Percentiles rank a stretch among this genome's conserved stretches.
These are phyloP conservation scores for Metschnikowia aberdeeniae DNA, from an alignment of 805 yeast genomes.

Conservation along the genomic window DNA sequence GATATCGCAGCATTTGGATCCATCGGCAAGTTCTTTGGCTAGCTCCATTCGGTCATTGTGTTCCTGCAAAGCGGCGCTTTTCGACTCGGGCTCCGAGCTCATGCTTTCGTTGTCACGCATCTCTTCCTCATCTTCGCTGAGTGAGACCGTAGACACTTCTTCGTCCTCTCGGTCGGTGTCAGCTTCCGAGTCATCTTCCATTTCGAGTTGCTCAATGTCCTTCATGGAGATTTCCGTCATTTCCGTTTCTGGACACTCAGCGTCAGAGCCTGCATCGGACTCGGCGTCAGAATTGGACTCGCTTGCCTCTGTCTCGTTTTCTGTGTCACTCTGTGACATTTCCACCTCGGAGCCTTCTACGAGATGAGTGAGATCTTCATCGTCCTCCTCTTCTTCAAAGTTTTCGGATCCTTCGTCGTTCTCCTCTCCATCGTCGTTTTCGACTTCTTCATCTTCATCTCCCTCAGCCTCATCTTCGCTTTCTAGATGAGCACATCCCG, in stretches of 20 bases:
- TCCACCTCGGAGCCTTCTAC: constrained; percentile 9
- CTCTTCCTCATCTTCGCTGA: constrained; percentile 18
- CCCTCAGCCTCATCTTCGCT: constrained; percentile 7
- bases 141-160: constrained; percentile 17
- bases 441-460: constrained; percentile 4
- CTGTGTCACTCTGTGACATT: constrained; percentile 14
- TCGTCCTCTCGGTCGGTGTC: constrained; percentile 21
- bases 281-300: background rate
- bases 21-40: constrained; percentile 31
- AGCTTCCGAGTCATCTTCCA: constrained; percentile 14
- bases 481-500: constrained; percentile 14
- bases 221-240: constrained; percentile 28
- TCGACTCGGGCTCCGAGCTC: too few relatives aligned
- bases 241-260: background rate
- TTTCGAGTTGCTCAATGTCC: constrained; percentile 26
- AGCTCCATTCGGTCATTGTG: constrained; percentile 25
- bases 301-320: constrained; percentile 23
- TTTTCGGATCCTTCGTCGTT: too few relatives aligned
- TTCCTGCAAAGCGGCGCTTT: background rate
- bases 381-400: too few relatives aligned
- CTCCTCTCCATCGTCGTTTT: constrained; percentile 10
- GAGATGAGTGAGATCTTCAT: constrained; percentile 8
- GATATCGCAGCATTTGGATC: constrained; percentile 66
- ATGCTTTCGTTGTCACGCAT: too few relatives aligned
- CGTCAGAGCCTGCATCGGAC: background rate